Conservation (phyloP, 805 yeast genomes). For the Saccharomyces jurei region DNA sequence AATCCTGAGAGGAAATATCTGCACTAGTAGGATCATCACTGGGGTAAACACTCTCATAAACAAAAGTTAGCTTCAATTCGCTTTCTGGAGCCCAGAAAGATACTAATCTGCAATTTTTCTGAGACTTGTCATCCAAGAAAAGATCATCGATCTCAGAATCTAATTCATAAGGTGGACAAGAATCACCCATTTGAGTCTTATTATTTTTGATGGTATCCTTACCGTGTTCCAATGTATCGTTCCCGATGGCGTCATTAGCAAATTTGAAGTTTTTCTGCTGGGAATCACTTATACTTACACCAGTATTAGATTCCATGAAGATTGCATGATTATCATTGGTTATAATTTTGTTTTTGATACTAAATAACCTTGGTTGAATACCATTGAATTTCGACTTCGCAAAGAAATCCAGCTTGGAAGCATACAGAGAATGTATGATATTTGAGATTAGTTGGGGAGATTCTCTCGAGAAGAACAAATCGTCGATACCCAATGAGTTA, state of each 20-base stretch:
- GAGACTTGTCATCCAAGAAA: conserved; percentile 54
- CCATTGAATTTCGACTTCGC: conserved; percentile 46
- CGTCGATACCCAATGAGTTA: conserved; percentile 80
- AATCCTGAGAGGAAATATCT: conserved; percentile 19
- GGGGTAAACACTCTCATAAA: conserved; percentile 61
- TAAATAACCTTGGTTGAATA: conserved; percentile 28
- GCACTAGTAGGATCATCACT: conserved; percentile 15
- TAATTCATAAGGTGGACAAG: conserved; percentile 39
- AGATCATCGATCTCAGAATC: conserved; percentile 75
- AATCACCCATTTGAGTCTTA: conserved; percentile 4
- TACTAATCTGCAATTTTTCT: conserved; percentile 71
- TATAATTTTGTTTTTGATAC: conserved; percentile 73
- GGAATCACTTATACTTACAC: neutral
- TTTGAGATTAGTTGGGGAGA: conserved; percentile 70
- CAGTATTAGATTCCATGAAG: conserved; percentile 62
- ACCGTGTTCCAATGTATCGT: neutral
- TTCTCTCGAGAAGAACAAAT: conserved; percentile 83
- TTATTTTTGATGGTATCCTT: neutral
- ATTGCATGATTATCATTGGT: conserved; percentile 74
- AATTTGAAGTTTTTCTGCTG: neutral
- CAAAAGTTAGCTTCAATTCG: conserved; percentile 42
- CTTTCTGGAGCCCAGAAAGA: conserved; percentile 39
- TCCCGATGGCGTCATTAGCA: neutral
- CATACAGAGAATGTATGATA: conserved; percentile 80
- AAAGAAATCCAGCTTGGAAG: conserved; percentile 86